Evolutionary conservation across 2,329 filamentous ascomycete species (phyloP).

Genomic region (Apiospora rasikravindrae): DNA sequence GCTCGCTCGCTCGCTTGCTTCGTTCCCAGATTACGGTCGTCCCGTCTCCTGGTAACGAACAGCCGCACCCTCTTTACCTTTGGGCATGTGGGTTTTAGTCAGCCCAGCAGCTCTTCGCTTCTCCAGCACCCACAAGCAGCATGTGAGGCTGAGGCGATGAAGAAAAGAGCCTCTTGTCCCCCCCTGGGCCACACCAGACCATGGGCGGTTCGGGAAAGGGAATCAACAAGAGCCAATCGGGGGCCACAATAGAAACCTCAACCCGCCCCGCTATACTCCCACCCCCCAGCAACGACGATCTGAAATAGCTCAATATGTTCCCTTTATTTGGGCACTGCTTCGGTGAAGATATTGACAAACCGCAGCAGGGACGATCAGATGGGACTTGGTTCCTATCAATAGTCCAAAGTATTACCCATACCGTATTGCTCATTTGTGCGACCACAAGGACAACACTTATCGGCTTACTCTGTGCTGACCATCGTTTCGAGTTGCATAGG

Average conservation of each 20-base stretch:
- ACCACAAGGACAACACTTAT: background rate
- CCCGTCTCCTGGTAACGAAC: background rate
- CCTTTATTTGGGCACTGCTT: background rate
- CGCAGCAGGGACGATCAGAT: background rate
- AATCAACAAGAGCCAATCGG: slow-evolving; percentile 10
- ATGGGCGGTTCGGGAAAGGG: background rate
- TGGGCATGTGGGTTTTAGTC: background rate
- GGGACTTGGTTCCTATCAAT: background rate
- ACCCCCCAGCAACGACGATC: background rate
- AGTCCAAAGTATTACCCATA: background rate
- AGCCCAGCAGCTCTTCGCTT: background rate
- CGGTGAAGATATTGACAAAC: background rate
- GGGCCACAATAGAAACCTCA: background rate
- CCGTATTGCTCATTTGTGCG: background rate
- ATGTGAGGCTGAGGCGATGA: background rate
- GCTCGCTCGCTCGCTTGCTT: background rate
- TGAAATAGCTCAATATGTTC: background rate
- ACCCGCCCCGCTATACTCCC: background rate
- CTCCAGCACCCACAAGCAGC: background rate
- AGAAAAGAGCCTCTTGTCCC: background rate
- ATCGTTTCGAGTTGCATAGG: background rate
- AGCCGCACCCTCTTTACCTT: background rate
- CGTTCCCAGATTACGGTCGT: background rate
- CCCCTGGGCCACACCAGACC: background rate
- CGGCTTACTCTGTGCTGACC: background rate